A percentile compares a stretch with the other conserved stretches of the same genome.
phyloP scores from a whole-genome alignment of 1,139 yeast genomes.

The Pneumocystis sp. region DNA sequence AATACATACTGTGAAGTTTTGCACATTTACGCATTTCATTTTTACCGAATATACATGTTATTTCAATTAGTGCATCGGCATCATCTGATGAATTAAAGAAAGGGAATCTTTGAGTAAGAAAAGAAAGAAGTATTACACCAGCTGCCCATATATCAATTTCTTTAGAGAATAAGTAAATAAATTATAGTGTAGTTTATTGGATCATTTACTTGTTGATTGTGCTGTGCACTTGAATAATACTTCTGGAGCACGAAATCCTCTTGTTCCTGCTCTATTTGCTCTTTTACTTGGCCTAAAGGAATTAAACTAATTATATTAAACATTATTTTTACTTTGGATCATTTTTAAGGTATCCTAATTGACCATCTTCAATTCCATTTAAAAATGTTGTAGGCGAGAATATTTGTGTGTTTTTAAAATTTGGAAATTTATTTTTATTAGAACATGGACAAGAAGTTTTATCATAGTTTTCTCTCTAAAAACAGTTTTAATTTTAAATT shows the following conservation, averaged over 20 bases:
- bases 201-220: constrained; percentile 39
- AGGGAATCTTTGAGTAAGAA: constrained; percentile 63
- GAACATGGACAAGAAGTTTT: constrained; percentile 1
- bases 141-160: constrained; percentile 84
- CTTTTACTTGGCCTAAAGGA: constrained; percentile 65
- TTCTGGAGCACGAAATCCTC: constrained; percentile 94
- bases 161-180: not conserved
- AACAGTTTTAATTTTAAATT: not conserved
- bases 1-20: constrained; percentile 52
- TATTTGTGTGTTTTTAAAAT: not conserved
- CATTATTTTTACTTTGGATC: constrained; percentile 29
- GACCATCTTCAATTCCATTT: not conserved
- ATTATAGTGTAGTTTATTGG: not conserved
- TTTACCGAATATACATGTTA: constrained; percentile 69
- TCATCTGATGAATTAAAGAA: constrained; percentile 84
- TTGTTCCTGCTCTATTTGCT: constrained; percentile 94
- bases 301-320: not conserved
- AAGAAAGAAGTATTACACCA: constrained; percentile 67
- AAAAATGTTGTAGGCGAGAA: not conserved
- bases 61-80: constrained; percentile 74
- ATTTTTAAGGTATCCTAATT: constrained; percentile 48
- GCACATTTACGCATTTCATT: constrained; percentile 65
- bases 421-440: not conserved
- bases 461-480: constrained; percentile 1
- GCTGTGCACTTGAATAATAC: constrained; percentile 76